phyloP scores from a whole-genome alignment of 305 asterid species.

The Fraxinus greggii region DNA sequence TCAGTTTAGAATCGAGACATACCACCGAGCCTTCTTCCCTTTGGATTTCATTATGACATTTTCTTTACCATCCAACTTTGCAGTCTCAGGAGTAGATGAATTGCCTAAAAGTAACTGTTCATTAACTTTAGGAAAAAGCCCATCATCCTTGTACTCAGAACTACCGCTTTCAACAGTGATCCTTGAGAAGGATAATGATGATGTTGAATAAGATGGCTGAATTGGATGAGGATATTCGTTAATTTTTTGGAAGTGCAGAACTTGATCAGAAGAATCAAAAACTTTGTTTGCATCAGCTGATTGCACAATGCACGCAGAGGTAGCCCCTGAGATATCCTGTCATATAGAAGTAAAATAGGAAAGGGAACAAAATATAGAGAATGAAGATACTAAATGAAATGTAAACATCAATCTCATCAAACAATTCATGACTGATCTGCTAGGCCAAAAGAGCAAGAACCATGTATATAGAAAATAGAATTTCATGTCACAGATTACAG shows the following conservation, averaged over 20 bases:
- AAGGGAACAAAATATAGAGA: not conserved
- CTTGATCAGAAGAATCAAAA: constrained; percentile 14
- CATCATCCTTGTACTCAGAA: constrained; percentile 41
- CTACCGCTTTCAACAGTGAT: constrained; percentile 46
- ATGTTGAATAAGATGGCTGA: constrained; percentile 24
- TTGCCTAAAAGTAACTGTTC: constrained; percentile 20
- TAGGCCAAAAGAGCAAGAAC: not conserved
- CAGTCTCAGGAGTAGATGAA: constrained; percentile 26
- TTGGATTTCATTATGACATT: constrained; percentile 34
- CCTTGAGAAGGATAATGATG: constrained; percentile 41
- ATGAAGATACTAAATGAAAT: not conserved
- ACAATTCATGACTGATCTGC: not conserved
- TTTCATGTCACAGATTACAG: not conserved
- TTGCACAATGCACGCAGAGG: constrained; percentile 24
- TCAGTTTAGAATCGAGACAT: not conserved
- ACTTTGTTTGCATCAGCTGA: constrained; percentile 23
- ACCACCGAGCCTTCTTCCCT: constrained; percentile 56
- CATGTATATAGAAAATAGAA: not conserved
- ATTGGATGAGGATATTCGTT: constrained; percentile 5
- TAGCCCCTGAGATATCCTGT: constrained; percentile 38
- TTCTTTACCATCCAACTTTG: constrained; percentile 29
- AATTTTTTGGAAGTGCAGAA: not conserved
- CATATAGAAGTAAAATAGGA: not conserved
- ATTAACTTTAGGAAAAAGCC: constrained; percentile 23
- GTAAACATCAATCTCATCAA: not conserved